These are phyloP conservation scores for Polytrichum formosum DNA, from an alignment of 225 moss, liverwort and hornwort genomes.

Conservation along the genomic window DNA sequence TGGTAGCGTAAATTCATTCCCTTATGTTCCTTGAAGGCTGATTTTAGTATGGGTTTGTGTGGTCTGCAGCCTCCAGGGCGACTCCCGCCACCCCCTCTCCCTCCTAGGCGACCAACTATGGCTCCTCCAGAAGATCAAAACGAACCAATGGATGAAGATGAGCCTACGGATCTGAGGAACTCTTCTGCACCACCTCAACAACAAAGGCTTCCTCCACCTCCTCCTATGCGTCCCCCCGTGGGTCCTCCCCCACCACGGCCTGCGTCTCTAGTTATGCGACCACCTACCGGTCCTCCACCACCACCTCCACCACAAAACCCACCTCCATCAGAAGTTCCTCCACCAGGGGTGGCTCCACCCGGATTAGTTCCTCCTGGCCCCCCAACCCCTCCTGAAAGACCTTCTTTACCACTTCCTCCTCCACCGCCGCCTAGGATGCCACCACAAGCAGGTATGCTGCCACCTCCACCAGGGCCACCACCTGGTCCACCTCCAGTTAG, in stretches of 20 bases:
- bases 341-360: slow-evolving; percentile 63
- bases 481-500: slow-evolving; percentile 58
- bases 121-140: slow-evolving; percentile 36
- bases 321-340: slow-evolving; percentile 53
- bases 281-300: slow-evolving; percentile 43
- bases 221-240: slow-evolving; percentile 55
- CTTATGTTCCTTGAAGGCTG: neutral
- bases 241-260: slow-evolving; percentile 60
- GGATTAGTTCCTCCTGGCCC: slow-evolving; percentile 30
- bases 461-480: slow-evolving; percentile 53
- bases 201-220: slow-evolving; percentile 61
- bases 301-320: slow-evolving; percentile 46
- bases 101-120: slow-evolving; percentile 46
- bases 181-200: slow-evolving; percentile 24
- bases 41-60: slow-evolving; percentile 4
- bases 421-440: slow-evolving; percentile 46
- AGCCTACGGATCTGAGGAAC: slow-evolving; percentile 34
- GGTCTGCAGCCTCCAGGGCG: slow-evolving; percentile 49
- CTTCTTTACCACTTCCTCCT: slow-evolving; percentile 50
- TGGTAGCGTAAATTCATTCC: too few relatives aligned
- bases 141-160: slow-evolving; percentile 28
- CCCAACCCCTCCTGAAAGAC: slow-evolving; percentile 36
- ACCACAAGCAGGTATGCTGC: slow-evolving; percentile 43
- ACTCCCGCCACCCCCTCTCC: slow-evolving; percentile 59
- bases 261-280: slow-evolving; percentile 48